Conservation (phyloP, 768 basidiomycete species). For the Lactarius quietus region DNA sequence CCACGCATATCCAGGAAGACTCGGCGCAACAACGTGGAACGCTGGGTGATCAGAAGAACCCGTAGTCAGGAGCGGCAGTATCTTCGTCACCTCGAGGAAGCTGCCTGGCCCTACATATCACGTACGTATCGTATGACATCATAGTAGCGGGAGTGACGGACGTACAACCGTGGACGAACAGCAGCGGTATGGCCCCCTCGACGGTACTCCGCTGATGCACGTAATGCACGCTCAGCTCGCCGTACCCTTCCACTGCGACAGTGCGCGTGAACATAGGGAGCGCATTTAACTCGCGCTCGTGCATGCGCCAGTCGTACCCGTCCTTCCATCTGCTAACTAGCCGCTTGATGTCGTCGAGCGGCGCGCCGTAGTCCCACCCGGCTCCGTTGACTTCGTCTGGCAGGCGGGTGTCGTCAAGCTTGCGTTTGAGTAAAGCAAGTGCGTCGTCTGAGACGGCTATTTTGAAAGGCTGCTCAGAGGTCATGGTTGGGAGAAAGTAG, state of each 20-base stretch:
- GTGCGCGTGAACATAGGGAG: background rate
- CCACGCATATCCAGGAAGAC: conserved; percentile 31
- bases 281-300: conserved; percentile 31
- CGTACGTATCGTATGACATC: too few relatives aligned
- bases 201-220: conserved; percentile 33
- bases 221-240: background rate
- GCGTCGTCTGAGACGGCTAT: conserved; percentile 31
- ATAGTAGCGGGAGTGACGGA: conserved; percentile 1
- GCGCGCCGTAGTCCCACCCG: conserved; percentile 46
- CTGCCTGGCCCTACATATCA: conserved; percentile 28
- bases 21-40: conserved; percentile 31
- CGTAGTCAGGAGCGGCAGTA: conserved; percentile 29
- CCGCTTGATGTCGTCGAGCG: conserved; percentile 26
- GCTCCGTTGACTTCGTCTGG: conserved; percentile 54
- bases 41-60: conserved; percentile 22
- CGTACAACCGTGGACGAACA: conserved; percentile 56
- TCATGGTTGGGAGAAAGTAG: too few relatives aligned
- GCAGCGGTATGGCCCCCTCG: conserved; percentile 45
- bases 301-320: conserved; percentile 20
- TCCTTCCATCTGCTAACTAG: background rate
- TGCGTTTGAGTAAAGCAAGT: conserved; percentile 28
- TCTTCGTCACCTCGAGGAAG: conserved; percentile 30
- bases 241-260: background rate
- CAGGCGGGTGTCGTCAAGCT: conserved; percentile 46
- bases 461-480: conserved; percentile 41